Base-by-base conservation (phyloP, 1,284 basidiomycete genomes). In the Pseudozyma pruni region DNA sequence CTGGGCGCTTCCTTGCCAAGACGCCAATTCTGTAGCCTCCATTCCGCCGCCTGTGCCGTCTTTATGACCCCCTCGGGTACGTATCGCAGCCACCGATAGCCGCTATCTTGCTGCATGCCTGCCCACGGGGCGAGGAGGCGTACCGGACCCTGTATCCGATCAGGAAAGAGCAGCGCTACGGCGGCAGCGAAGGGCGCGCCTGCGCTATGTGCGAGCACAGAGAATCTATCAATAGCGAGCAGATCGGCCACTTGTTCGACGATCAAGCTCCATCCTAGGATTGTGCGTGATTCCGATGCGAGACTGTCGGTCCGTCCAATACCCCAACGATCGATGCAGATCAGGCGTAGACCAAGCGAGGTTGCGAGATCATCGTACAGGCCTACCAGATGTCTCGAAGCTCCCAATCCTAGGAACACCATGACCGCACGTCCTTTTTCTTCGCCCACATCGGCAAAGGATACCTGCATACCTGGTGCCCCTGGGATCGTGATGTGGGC, bases 81-180 rank as follows among this genome's bases (percentile, higher is more conserved):
- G 81, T 94, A 98, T 81, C 94, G 95, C 58, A 98, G 86, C 93
- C 94, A 97, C 80, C 91, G 94, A 84, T 96, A 98, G 17, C 93
- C 90, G 75, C 87, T 90, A 81, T 94, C 94, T 34, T 84, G 83
- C 42, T 89, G 89, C 34, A 91, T 89, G 22, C 91, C 90, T 17
- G 97, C 93, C 95, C 95, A 98, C n/a, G 95, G 95, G 0, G 94
- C 93, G 17, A 98, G 85, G 34, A 98, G 84, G 80, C 93, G 93
- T 3, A 97, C 85, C 58, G 92, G 90, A 13, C 95, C 95, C 22
- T 86, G 85, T 48, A 98, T 87, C 20, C 92, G 89, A 11, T 89
- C 86, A 1, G 89, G 89, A 34, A 88, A 85, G 2, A 87, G 88
- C 74, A 90, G 88, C 10, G 91, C 91, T 45, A 92, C 90, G 0